These are phyloP conservation scores for Patellaria atrata DNA, from an alignment of 495 filamentous ascomycete species.

Conservation along the genomic window DNA sequence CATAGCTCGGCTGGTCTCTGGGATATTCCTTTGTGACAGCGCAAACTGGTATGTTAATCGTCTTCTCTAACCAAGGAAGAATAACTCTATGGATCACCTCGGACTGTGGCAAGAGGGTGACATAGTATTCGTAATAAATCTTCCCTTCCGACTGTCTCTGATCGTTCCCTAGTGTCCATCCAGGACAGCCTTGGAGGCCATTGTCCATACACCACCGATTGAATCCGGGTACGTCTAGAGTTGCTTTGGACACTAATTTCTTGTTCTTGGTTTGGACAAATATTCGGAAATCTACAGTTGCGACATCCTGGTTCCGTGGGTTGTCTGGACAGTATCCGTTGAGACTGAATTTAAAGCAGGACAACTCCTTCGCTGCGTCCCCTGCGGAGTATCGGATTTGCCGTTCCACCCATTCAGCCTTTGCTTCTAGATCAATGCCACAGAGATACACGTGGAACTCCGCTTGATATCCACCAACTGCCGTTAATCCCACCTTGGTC, in stretches of 20 bases:
- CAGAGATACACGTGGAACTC: constrained; percentile 27
- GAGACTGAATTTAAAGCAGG: constrained; percentile 16
- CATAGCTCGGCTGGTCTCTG: constrained; percentile 14
- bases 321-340: constrained; percentile 7
- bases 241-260: constrained; percentile 9
- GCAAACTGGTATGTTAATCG: constrained; percentile 13
- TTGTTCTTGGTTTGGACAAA: constrained; percentile 16
- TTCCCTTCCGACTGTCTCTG: constrained; percentile 12
- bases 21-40: constrained; percentile 8
- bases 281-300: constrained; percentile 20
- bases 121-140: constrained; percentile 17
- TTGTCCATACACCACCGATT: constrained; percentile 27
- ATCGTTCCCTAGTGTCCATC: constrained; percentile 28
- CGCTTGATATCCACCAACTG: constrained; percentile 33
- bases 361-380: constrained; percentile 11
- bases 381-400: constrained; percentile 15
- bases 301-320: constrained; percentile 12
- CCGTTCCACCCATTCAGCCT: constrained; percentile 29
- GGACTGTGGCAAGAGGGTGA: constrained; percentile 17
- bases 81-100: constrained; percentile 8
- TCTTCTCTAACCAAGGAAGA: constrained; percentile 12
- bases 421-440: constrained; percentile 23
- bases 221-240: constrained; percentile 23
- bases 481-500: constrained; percentile 39
- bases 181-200: constrained; percentile 28